Base-by-base conservation (phyloP, 805 yeast species). In the Ogataea nakhonphanomensis region DNA sequence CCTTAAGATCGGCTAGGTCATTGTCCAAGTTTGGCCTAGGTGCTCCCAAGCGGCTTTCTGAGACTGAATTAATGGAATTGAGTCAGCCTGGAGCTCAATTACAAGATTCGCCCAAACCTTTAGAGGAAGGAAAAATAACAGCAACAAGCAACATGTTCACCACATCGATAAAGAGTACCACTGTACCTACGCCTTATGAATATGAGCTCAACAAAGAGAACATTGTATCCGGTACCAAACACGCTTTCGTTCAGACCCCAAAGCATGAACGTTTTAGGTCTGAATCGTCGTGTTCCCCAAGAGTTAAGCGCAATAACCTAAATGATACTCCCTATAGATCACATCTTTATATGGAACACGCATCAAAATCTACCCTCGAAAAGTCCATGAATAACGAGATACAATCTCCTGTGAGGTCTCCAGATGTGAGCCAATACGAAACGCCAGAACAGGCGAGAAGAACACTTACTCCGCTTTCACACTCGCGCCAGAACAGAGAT, bases 21-120 rank as follows among this genome's bases (percentile, higher is more conserved):
- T 48, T 59, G 21, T 41, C 57, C 1, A 59, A 72, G 42, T 58
- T 73, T 15, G 58, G 59, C 9, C 30, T 76, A 28, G 81, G 81
- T 2, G 79, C 78, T 8, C 79, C 80, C 1, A 67, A 72, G 47
- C 55, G 81, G 35, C 65, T 73, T 2, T 57, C 68, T 30, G 65
- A 55, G 15, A 45, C 34, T 33, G 58, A 46, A 41, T 36, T 45
- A n/a, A 34, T 30, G n/a, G 25, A 33, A 15, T 30, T 35, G 30
- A 25, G 34, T 15, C 22, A 37, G 13, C 35, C 42, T 17, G 21
- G 20, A 13, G 31, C 25, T 15, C 39, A 22, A 14, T 30, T 17
- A 30, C 13, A 34, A 28, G 20, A 43, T 27, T 12, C 25, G 20
- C 13, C 30, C 34, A 32, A 28, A 49, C 49, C 22, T 51, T 7